phyloP scores from a whole-genome alignment of 805 yeast genomes.

The Starmerella cellae region DNA sequence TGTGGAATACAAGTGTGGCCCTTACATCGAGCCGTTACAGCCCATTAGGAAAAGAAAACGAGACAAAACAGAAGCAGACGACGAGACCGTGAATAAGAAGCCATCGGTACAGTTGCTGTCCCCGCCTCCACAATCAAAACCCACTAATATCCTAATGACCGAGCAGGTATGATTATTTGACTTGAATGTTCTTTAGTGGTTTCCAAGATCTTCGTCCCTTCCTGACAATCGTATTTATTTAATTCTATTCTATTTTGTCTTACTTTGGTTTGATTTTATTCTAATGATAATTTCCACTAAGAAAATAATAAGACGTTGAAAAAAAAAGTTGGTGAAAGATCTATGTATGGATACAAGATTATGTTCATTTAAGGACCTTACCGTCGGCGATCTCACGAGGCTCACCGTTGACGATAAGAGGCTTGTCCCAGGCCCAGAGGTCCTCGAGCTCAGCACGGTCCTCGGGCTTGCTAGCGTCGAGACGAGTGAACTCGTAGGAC shows the following conservation, averaged over 20 bases:
- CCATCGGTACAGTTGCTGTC: no score
- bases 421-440: conserved; percentile 98
- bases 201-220: no score
- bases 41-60: background rate
- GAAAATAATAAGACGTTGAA: no score
- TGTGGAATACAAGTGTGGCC: conserved; percentile 4
- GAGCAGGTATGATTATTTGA: no score
- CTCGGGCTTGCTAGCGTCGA: conserved; percentile 66
- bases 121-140: no score
- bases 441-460: conserved; percentile 70
- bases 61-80: no score
- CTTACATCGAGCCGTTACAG: conserved; percentile 3
- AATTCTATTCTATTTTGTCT: no score
- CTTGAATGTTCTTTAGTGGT: no score
- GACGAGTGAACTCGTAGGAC: conserved; percentile 69
- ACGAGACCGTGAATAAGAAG: no score
- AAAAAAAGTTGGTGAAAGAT: no score
- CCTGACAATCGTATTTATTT: no score
- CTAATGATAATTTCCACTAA: background rate
- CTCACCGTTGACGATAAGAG: conserved; percentile 67
- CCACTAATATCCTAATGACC: no score
- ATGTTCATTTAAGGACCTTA: conserved; percentile 80
- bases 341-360: background rate
- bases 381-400: conserved; percentile 87
- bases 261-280: background rate